Evolutionary conservation across 768 basidiomycete genomes (phyloP), one percentile per base, ranked within the genome.

Genomic region (Boletus barrowsii): DNA sequence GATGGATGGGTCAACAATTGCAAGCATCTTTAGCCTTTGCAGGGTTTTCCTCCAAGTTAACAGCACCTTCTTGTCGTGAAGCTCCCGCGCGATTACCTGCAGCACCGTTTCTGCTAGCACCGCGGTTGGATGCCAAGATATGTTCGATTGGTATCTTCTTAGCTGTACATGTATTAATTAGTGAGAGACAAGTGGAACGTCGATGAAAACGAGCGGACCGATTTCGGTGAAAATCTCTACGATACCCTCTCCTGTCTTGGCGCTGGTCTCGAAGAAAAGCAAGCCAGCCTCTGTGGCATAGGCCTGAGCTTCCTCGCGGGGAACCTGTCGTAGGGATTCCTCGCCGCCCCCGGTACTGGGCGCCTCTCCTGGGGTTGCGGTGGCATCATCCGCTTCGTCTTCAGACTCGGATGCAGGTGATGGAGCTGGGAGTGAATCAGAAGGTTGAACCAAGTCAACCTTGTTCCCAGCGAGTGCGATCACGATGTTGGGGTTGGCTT

Each of bases 401-500:
- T 93, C 90, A 5, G 87, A 83, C 59, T 92, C 90, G 14, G 87
- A 75, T 10, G 78, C 69, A 5, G 82, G 72, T 35, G 79, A 64
- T 18, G 76, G 65, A 13, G 77, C 73, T 6, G 81, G 64, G 32
- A 81, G 76, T 5, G 83, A 77, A 6, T 79, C 60, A 9, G 87
- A 81, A 8, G 84, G 68, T 67, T 88, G 87, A 26, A 92, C 88
- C 59, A 96, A 82, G 76, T 98, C 88, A 58, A 98, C 83, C 74
- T 99, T 98, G 82, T 99, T 99, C 30, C 97, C 97, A 11, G 93
- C 93, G 48, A 99, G 85, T 7, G 96, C 95, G 64, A 99, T 98
- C 68, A 99, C 95, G 67, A 98, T 98, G 71, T 98, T 98, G 35
- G 96, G 95, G 70, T 98, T 97, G 22, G 97, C 97, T 68, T 99